Evolutionary conservation across 352 stramenopile genomes (phyloP).

Genomic region (Phytopythium kandeliae): DNA sequence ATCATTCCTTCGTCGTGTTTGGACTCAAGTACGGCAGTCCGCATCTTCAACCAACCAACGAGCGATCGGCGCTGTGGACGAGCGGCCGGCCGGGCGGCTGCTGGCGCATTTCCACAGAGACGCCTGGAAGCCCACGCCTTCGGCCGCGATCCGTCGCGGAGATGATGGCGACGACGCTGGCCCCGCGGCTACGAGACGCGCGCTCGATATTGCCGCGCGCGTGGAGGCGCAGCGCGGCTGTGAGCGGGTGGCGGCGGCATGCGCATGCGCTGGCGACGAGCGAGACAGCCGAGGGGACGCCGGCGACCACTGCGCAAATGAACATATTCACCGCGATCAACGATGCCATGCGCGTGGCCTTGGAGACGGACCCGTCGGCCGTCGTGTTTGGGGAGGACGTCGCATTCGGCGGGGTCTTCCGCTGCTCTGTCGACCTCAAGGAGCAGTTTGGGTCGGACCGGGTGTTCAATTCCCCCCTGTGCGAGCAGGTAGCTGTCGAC

Average conservation of each 20-base stretch:
- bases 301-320: slow-evolving; percentile 71
- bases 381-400: slow-evolving; percentile 98
- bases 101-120: no score
- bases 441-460: slow-evolving; percentile 93
- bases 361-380: slow-evolving; percentile 85
- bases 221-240: not conserved
- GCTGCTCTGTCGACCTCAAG: slow-evolving; percentile 92
- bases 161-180: not conserved
- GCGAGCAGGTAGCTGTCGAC: slow-evolving; percentile 75
- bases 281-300: slow-evolving; percentile 6
- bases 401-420: slow-evolving; percentile 98
- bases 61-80: slow-evolving; percentile 2
- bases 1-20: no score
- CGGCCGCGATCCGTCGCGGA: no score
- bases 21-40: no score
- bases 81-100: not conserved
- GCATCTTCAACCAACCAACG: not conserved
- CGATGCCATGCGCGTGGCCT: slow-evolving; percentile 85
- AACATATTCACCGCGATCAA: slow-evolving; percentile 94
- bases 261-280: slow-evolving; percentile 1
- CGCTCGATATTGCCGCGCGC: not conserved
- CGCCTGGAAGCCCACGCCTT: no score
- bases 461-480: slow-evolving; percentile 97
- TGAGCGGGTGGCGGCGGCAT: not conserved
- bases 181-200: not conserved